Evolutionary conservation across 768 basidiomycete genomes (phyloP), one percentile per base, ranked within the genome.

Genomic region (Butyriboletus loyo): DNA sequence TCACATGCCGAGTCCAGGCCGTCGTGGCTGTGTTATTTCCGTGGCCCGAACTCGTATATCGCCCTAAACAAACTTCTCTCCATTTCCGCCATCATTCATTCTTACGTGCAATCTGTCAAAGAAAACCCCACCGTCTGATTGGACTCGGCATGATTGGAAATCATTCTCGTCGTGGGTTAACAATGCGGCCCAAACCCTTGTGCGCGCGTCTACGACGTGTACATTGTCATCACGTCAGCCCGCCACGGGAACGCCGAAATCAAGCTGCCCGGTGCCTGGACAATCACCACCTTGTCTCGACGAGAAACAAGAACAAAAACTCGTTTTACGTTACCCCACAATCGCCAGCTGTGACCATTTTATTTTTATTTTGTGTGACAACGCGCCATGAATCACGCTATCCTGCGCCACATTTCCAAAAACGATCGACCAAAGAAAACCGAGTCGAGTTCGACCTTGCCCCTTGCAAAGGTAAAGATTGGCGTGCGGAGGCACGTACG

Each of bases 401-500:
- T 24, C 14, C 32, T 11, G 1, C 21, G 27, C 28, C 15, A 21
- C 30, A 27, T 52, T 19, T 35, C 52, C 27, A 14, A 53, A 41
- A 53, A 19, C 35, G 52, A 38, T 27, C 34, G 10, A 22, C 52
- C 34, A 24, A 28, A 22, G 51, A 50, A 25, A 19, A n/a, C n/a
- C n/a, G n/a, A n/a, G n/a, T 35, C 10, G 32, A 39, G 19, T 39
- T n/a, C 17, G 15, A 17, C 50, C 46, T 41, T 14, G 4, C 43
- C 46, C 46, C 57, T 54, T 21, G 48, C 47, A 46, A 50, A 47
- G 48, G 58, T 25, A 59, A 59, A 60, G 58, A 59, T 59, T 59
- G 39, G 31, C 58, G 28, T 60, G 37, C 17, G 32, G 45, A 34
- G 44, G 42, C 14, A 56, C 48, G 30, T 40, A 24, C 31, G 9